These are phyloP conservation scores for Bombardia bombarda DNA, from an alignment of 495 filamentous ascomycete species.

Conservation along the genomic window DNA sequence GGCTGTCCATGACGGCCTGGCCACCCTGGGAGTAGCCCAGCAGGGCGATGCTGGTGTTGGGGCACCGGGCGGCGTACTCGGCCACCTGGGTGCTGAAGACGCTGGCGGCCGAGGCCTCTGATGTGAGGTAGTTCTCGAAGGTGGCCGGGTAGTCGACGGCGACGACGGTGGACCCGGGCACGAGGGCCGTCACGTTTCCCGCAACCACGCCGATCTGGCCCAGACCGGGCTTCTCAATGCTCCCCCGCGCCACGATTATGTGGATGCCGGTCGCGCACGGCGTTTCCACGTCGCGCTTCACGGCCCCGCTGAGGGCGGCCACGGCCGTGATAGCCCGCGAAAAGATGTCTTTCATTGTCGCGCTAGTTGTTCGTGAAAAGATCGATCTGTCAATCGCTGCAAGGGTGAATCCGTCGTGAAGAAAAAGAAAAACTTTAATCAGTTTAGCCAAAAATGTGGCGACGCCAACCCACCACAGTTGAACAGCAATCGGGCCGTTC, in stretches of 20 bases:
- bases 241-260: constrained; percentile 20
- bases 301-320: no score
- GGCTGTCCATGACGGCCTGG: constrained; percentile 5
- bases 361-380: no score
- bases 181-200: constrained; percentile 7
- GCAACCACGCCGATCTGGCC: constrained; percentile 19
- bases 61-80: constrained; percentile 44
- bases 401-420: no score
- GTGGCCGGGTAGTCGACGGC: constrained; percentile 22
- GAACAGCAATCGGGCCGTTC: no score
- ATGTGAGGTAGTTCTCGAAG: constrained; percentile 37
- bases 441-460: no score
- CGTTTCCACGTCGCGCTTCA: no score
- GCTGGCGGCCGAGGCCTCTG: constrained; percentile 40
- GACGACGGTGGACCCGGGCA: constrained; percentile 15
- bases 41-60: constrained; percentile 47
- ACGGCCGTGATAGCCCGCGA: no score
- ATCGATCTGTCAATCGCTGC: no score
- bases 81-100: constrained; percentile 44
- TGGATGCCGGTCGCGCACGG: constrained; percentile 11
- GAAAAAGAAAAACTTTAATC: no score
- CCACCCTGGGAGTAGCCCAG: constrained; percentile 25
- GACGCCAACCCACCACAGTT: no score
- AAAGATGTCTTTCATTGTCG: no score
- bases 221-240: constrained; percentile 12